Evolutionary conservation across 1,284 basidiomycete species (phyloP).

Genomic region (Mycena sp.): DNA sequence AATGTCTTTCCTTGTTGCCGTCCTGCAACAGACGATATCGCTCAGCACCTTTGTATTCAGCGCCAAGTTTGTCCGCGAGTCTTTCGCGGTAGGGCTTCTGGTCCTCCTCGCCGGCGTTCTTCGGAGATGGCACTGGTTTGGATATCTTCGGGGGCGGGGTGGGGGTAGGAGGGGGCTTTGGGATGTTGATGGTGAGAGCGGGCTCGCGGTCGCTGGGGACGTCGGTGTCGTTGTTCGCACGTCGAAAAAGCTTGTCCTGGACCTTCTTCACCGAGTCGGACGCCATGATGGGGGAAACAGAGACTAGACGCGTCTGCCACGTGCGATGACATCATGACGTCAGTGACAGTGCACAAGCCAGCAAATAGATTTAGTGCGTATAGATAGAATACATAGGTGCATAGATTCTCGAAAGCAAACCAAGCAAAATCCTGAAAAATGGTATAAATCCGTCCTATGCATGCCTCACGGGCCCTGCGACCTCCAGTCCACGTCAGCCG

Average conservation of each 20-base stretch:
- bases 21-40: constrained; percentile 79
- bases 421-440: constrained; percentile 13
- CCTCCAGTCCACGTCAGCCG: constrained; percentile 52
- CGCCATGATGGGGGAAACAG: constrained; percentile 19
- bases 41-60: constrained; percentile 73
- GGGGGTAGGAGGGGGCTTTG: constrained; percentile 56
- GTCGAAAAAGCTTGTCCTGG: constrained; percentile 80
- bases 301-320: not conserved
- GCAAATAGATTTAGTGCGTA: too few species aligned
- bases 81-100: constrained; percentile 61
- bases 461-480: constrained; percentile 19
- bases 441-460: constrained; percentile 19
- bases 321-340: not conserved
- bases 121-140: constrained; percentile 50
- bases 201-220: constrained; percentile 39
- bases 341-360: too few species aligned
- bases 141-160: constrained; percentile 55
- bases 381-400: constrained; percentile 28
- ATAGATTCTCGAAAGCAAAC: too few species aligned
- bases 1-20: constrained; percentile 77
- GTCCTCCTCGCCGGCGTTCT: constrained; percentile 40
- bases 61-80: constrained; percentile 66
- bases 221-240: constrained; percentile 33
- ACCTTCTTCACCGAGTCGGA: constrained; percentile 65
- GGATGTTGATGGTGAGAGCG: constrained; percentile 82